Evolutionary conservation across 176 grass and related monocot genomes (phyloP).

Genomic region (Melocanna baccifera): DNA sequence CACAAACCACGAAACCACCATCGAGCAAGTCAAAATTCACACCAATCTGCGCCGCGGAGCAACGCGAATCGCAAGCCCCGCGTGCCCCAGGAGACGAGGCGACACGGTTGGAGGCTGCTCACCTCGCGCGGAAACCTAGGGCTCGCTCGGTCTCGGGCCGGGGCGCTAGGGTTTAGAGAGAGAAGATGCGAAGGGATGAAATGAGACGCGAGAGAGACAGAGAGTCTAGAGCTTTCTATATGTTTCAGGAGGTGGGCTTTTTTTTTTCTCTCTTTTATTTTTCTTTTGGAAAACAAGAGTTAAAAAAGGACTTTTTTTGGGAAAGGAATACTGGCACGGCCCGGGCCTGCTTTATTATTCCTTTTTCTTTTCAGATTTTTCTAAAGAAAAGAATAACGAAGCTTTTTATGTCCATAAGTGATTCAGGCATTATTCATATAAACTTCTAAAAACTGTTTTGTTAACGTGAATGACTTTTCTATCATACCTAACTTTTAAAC

Average conservation of each 20-base stretch:
- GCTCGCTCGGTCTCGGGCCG: not conserved
- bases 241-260: not conserved
- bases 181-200: not conserved
- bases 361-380: not conserved
- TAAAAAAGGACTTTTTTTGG: not conserved
- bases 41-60: not conserved
- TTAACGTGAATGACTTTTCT: no score
- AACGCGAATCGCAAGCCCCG: not conserved
- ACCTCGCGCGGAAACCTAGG: slow-evolving; percentile 35
- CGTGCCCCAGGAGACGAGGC: not conserved
- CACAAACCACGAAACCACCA: slow-evolving; percentile 8
- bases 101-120: not conserved
- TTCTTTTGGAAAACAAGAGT: not conserved
- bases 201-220: not conserved
- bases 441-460: no score
- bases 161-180: slow-evolving; percentile 48
- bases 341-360: not conserved
- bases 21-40: not conserved
- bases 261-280: not conserved
- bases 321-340: not conserved
- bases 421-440: no score
- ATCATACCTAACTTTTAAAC: no score
- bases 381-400: not conserved
- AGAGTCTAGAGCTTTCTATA: not conserved
- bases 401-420: not conserved